A percentile compares a stretch with the other conserved stretches of the same genome.
Conservation (phyloP, 208 protist genomes). For the Porcisia deanei region DNA sequence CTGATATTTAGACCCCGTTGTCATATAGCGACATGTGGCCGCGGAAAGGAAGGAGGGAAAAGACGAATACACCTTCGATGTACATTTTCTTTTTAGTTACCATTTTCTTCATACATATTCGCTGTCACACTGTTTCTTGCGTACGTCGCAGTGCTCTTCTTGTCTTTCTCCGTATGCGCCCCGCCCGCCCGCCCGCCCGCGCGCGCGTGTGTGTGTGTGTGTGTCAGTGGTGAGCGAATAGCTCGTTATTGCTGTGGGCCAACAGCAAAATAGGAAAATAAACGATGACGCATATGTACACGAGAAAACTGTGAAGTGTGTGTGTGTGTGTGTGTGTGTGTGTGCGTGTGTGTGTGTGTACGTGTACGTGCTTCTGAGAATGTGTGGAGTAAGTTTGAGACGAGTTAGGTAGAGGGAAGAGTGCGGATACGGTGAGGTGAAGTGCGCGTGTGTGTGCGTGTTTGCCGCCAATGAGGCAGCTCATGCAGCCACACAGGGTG, state of each 20-base stretch:
- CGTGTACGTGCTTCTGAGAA: too few relatives aligned
- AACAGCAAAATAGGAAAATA: neutral
- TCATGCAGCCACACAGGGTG: neutral
- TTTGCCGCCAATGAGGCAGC: neutral
- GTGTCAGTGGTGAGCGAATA: neutral
- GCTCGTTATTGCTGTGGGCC: neutral
- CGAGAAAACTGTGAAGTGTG: neutral
- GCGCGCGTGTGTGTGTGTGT: neutral
- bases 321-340: neutral
- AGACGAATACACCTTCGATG: too few relatives aligned
- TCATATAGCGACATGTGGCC: too few relatives aligned
- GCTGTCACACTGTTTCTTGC: neutral
- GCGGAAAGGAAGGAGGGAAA: too few relatives aligned
- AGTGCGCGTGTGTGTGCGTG: conserved; percentile 1
- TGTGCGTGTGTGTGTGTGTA: neutral
- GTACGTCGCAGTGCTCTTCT: too few relatives aligned
- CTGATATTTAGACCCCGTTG: too few relatives aligned
- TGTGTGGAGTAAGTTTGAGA: too few relatives aligned
- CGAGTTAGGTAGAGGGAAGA: too few relatives aligned
- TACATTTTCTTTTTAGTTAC: too few relatives aligned
- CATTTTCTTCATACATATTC: too few relatives aligned
- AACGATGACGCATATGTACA: neutral
- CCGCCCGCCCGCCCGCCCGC: too few relatives aligned
- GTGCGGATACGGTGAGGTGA: neutral
- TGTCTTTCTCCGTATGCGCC: neutral